Base-by-base conservation (phyloP, 2,329 filamentous ascomycete genomes). In the Diaporthe ilicicola region DNA sequence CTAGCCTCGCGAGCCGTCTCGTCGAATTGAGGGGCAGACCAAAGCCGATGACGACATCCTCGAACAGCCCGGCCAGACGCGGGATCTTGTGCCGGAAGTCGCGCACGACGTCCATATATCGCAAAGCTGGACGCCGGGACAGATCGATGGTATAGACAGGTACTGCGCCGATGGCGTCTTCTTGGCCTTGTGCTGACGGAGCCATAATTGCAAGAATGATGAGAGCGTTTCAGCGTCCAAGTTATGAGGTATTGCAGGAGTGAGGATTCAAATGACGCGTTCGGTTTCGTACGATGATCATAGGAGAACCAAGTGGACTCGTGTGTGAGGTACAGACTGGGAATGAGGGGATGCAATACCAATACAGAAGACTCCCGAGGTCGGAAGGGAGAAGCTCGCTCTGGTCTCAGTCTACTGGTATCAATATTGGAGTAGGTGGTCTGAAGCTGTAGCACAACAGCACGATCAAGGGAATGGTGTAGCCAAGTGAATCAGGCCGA, bases 21-120 rank as follows among this genome's bases (percentile, higher is more conserved):
- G 59, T 62, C 6, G n/a, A 1, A 9, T 34, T 48, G 4, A n/a
- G 42, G n/a, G 59, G 59, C 10, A 62, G 27, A 3, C 59, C 59
- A 1, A 34, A 34, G 42, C 19, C 42, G 19, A 13, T 34, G 59
- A 62, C 42, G 37, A 62, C 42, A 24, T 48, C 59, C 29, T 34
- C 27, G 17, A 62, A 62, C 13, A 62, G 39, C 7, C 37, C 27
- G 7, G 59, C 48, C 27, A 62, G 42, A 37, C 46, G 59, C 10
- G 59, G 59, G 15, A 62, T 62, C 59, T 62, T 50, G 3, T 62
- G 4, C 2, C 59, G 59, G 42, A 62, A 62, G 59, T 62, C 59
- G 12, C 7, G 8, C 3, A 62, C 59, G 2, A 62, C 24, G 3
- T 48, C 59, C 0, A 5, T 6, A 10, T 62, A 62, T 62, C 59